Evolutionary conservation across 192 early-diverging fungal species (phyloP), one percentile per base, ranked within the genome.

Genomic region (Thamnidium elegans): DNA sequence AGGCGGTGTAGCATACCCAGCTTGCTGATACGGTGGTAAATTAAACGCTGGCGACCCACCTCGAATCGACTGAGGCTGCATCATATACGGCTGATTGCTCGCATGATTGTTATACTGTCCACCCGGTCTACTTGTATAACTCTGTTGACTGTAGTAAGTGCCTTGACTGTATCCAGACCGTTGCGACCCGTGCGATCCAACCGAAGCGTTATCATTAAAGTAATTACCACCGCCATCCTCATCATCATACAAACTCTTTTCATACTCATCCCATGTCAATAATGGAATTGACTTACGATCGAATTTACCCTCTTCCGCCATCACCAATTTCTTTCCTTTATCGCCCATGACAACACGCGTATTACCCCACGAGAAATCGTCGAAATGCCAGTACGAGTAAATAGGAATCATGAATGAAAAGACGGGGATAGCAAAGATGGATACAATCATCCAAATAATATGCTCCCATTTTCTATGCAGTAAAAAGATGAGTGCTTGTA

Each of bases 321-420:
- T 75, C 45, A 85, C 86, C 58, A 82, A 62, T 67, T 81, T 87
- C 74, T 81, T 86, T 51, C 92, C 91, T 45, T 88, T 90, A 56
- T 92, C 90, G 55, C 94, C 96, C 36, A 92, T 79, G 6, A 96
- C 92, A 17, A 91, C 52, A 75, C 96, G 91, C 32, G 96, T 99
- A 73, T 95, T 95, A 66, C 95, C 96, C 96, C 96, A 98, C 7
- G 92, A 94, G 71, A 98, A 98, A 71, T 98, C 94, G 74, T 98
- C 96, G 75, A 97, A 95, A 79, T 95, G 93, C 96, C 96, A 99
- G 86, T 96, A 99, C 20, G 96, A 81, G 75, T 99, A 99, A 23
- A 93, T 51, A 9, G 89, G 89, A 62, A 91, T 83, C 45, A 84
- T 78, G 66, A 91, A 87, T 9, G 87, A 85, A 72, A 94, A 97